Evolutionary conservation across 2,329 filamentous ascomycete species (phyloP).

Genomic region (Tolypocladium tundrense): DNA sequence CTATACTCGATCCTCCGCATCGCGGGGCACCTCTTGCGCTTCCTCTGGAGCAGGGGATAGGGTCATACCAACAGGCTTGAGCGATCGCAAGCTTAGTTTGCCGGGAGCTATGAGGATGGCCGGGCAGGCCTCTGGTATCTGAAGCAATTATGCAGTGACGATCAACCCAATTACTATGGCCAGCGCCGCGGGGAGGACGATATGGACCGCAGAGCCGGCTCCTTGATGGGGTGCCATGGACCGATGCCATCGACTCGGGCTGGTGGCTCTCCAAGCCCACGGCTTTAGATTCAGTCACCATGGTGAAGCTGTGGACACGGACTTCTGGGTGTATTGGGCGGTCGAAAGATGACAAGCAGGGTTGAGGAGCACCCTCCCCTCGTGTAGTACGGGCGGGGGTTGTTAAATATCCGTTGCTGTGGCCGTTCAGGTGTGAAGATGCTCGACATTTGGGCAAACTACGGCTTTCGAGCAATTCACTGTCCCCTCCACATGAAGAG

Average conservation of each 20-base stretch:
- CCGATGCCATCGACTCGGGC: not conserved
- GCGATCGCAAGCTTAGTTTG: not conserved
- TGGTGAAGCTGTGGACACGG: not conserved
- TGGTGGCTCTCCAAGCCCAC: not conserved
- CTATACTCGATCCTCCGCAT: not conserved
- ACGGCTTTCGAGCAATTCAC: not conserved
- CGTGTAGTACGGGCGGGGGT: not conserved
- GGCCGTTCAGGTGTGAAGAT: not conserved
- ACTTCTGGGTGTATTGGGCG: too few relatives aligned
- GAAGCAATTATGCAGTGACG: not conserved
- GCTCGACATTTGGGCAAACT: not conserved
- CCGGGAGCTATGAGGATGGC: not conserved
- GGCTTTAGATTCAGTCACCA: not conserved
- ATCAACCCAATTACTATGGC: not conserved
- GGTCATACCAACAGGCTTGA: not conserved
- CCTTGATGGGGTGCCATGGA: conserved; percentile 2
- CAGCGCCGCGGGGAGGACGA: not conserved
- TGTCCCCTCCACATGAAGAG: not conserved
- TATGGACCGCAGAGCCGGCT: conserved; percentile 4
- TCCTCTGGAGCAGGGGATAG: not conserved
- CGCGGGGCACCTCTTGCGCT: not conserved
- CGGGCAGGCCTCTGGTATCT: not conserved
- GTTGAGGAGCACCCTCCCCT: not conserved
- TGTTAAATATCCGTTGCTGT: not conserved
- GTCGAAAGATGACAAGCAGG: not conserved